Percentiles rank a stretch among this genome's conserved stretches.
Evolutionary conservation across 2,329 filamentous ascomycete species (phyloP).

Genomic region (Leptographium procerum): DNA sequence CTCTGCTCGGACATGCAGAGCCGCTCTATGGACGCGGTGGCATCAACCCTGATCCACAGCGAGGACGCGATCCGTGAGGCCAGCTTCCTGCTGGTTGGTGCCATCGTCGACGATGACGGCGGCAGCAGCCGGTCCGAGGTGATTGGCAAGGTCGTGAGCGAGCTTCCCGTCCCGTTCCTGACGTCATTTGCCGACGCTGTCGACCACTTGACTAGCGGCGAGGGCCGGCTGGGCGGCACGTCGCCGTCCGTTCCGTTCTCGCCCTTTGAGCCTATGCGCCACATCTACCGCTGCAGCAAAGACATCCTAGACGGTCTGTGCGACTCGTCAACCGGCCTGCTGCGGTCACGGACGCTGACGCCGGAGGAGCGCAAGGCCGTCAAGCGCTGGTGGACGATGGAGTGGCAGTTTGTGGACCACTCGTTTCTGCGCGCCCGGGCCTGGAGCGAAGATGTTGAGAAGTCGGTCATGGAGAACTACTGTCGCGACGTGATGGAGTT

Average conservation of each 20-base stretch:
- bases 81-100: constrained; percentile 72
- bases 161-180: constrained; percentile 32
- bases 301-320: constrained; percentile 46
- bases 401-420: constrained; percentile 72
- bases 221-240: not conserved
- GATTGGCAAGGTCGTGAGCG: constrained; percentile 32
- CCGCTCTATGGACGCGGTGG: constrained; percentile 55
- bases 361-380: constrained; percentile 53
- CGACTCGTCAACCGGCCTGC: constrained; percentile 43
- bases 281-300: constrained; percentile 44
- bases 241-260: constrained; percentile 17
- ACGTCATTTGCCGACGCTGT: constrained; percentile 32
- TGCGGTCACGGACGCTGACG: constrained; percentile 44
- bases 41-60: constrained; percentile 71
- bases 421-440: constrained; percentile 73
- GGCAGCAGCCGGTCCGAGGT: constrained; percentile 32
- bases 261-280: constrained; percentile 47
- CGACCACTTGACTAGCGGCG: constrained; percentile 25
- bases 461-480: constrained; percentile 75
- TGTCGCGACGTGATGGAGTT: constrained; percentile 93
- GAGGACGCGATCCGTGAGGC: constrained; percentile 70
- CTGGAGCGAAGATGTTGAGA: constrained; percentile 65
- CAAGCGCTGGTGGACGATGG: constrained; percentile 68
- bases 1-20: constrained; percentile 56
- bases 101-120: constrained; percentile 48